Evolutionary conservation across 805 yeast genomes (phyloP).

Genomic region (Naumovozyma baii): DNA sequence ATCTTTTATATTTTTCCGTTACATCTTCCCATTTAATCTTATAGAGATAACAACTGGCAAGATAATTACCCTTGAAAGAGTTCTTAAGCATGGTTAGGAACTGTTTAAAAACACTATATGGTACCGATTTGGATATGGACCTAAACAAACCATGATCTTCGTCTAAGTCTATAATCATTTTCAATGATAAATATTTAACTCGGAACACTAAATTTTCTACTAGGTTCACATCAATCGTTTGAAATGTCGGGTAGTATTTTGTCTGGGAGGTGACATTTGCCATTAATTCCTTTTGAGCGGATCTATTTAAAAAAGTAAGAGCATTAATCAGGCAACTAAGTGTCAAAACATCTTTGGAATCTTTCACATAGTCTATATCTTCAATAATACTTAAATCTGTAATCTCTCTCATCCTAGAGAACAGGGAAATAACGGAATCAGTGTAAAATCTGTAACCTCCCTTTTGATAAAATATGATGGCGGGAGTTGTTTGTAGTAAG

Average conservation of each 20-base stretch:
- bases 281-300: slow-evolving; percentile 32
- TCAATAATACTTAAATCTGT: slow-evolving; percentile 27
- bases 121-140: slow-evolving; percentile 23
- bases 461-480: slow-evolving; percentile 42
- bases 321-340: slow-evolving; percentile 35
- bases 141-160: slow-evolving; percentile 17
- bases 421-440: slow-evolving; percentile 13
- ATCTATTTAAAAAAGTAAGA: slow-evolving; percentile 38
- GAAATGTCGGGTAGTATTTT: slow-evolving; percentile 16
- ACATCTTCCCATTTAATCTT: slow-evolving; percentile 26
- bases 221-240: slow-evolving; percentile 17
- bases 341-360: slow-evolving; percentile 31
- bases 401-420: slow-evolving; percentile 17
- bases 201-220: slow-evolving; percentile 16
- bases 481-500: slow-evolving; percentile 31
- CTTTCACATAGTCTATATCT: slow-evolving; percentile 31
- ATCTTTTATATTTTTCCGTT: slow-evolving; percentile 19
- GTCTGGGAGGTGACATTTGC: slow-evolving; percentile 20
- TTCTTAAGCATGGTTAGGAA: slow-evolving; percentile 37
- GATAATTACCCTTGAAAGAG: slow-evolving; percentile 30
- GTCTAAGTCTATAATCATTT: slow-evolving; percentile 16
- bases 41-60: slow-evolving; percentile 6
- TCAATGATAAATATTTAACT: slow-evolving; percentile 17
- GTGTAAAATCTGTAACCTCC: slow-evolving; percentile 35
- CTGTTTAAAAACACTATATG: slow-evolving; percentile 37